Evolutionary conservation across 106 monocot species (phyloP).

Genomic region (Acorus gramineus): DNA sequence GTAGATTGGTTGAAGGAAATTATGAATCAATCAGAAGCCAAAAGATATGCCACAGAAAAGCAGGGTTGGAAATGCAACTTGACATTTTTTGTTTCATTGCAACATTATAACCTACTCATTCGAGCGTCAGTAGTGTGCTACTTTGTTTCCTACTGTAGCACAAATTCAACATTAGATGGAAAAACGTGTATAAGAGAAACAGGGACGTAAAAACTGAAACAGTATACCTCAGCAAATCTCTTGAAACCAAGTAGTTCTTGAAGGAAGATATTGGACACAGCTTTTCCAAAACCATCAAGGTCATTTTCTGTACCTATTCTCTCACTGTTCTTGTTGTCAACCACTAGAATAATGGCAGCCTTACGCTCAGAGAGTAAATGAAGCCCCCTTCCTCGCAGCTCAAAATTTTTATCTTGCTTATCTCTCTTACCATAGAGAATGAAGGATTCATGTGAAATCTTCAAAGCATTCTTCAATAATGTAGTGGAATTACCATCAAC

Average conservation of each 20-base stretch:
- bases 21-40: not conserved
- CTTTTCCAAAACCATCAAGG: not conserved
- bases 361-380: slow-evolving; percentile 30
- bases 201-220: no score
- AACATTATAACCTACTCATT: no score
- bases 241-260: slow-evolving; percentile 19
- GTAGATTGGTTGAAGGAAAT: not conserved
- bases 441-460: slow-evolving; percentile 22
- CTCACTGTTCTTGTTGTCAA: slow-evolving; percentile 7
- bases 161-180: no score
- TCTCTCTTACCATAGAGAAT: slow-evolving; percentile 10
- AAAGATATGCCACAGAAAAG: not conserved
- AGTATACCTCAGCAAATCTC: slow-evolving; percentile 27
- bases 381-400: slow-evolving; percentile 22
- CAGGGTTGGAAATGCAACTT: no score
- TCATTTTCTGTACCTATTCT: slow-evolving; percentile 2
- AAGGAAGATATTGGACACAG: slow-evolving; percentile 16
- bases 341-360: slow-evolving; percentile 40
- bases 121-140: no score
- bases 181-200: no score
- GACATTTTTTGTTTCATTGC: no score
- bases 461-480: slow-evolving; percentile 22
- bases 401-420: slow-evolving; percentile 13
- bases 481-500: slow-evolving; percentile 14
- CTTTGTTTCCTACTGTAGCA: no score